These are phyloP conservation scores for Kurtzmaniella quercitrusa DNA, from an alignment of 1,139 yeast species.

Conservation along the genomic window DNA sequence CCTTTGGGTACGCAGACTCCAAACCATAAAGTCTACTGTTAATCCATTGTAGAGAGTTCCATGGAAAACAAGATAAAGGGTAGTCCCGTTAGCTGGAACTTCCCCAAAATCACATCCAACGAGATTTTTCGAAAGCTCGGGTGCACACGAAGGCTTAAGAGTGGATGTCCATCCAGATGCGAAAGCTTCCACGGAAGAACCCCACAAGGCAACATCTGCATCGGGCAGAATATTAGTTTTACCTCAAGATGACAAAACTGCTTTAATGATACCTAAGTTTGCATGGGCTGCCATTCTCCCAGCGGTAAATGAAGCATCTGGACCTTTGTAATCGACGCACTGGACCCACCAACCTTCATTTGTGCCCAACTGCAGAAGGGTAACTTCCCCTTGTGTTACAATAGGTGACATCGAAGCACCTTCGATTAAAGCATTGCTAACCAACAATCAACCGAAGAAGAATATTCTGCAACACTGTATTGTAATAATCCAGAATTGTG, in stretches of 20 bases:
- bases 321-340: constrained; percentile 32
- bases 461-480: constrained; percentile 17
- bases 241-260: constrained; percentile 16
- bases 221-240: constrained; percentile 19
- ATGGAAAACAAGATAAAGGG: constrained; percentile 21
- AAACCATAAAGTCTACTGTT: constrained; percentile 24
- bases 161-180: constrained; percentile 29
- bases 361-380: constrained; percentile 11
- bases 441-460: constrained; percentile 14
- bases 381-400: constrained; percentile 12
- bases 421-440: constrained; percentile 14
- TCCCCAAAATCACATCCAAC: constrained; percentile 34
- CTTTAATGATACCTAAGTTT: constrained; percentile 25
- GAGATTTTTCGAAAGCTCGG: constrained; percentile 22
- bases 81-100: constrained; percentile 17
- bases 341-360: constrained; percentile 29
- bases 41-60: constrained; percentile 25
- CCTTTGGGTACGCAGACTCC: constrained; percentile 21
- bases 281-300: constrained; percentile 26
- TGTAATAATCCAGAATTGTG: constrained; percentile 16
- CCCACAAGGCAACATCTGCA: constrained; percentile 28
- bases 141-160: constrained; percentile 30
- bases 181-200: constrained; percentile 35
- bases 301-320: constrained; percentile 22
- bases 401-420: constrained; percentile 12